Conservation (phyloP, 352 stramenopile genomes). For the Peronosclerospora sorghi region DNA sequence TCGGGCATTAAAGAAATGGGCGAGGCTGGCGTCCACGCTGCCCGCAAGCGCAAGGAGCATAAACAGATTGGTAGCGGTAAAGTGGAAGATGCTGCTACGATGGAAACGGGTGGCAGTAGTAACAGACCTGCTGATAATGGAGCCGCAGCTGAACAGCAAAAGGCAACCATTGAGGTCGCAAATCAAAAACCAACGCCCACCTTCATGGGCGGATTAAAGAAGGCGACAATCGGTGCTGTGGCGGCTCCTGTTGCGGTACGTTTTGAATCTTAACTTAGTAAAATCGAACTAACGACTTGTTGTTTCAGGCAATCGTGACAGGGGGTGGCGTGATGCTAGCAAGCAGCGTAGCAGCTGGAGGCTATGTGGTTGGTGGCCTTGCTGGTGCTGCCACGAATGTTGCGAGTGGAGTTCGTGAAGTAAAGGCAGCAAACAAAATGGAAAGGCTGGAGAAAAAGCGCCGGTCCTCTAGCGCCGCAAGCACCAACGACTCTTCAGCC, state of each 20-base stretch:
- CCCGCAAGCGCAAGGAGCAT: slow-evolving; percentile 45
- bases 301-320: slow-evolving; percentile 52
- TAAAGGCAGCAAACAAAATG: slow-evolving; percentile 62
- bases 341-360: slow-evolving; percentile 62
- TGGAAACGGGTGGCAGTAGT: slow-evolving; percentile 6
- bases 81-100: slow-evolving; percentile 16
- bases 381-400: slow-evolving; percentile 75
- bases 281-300: slow-evolving; percentile 1
- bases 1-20: slow-evolving; percentile 83
- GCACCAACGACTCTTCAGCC: slow-evolving; percentile 16
- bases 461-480: slow-evolving; percentile 27
- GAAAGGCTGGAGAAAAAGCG: slow-evolving; percentile 38
- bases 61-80: slow-evolving; percentile 34
- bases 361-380: slow-evolving; percentile 74
- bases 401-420: slow-evolving; percentile 65
- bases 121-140: too few species aligned
- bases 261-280: neutral
- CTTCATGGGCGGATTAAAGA: slow-evolving; percentile 80
- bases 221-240: slow-evolving; percentile 73
- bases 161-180: slow-evolving; percentile 16
- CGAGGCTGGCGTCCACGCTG: slow-evolving; percentile 67
- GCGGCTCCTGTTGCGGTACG: slow-evolving; percentile 66
- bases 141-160: slow-evolving; percentile 15
- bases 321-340: slow-evolving; percentile 63
- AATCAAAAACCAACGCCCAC: slow-evolving; percentile 66